Base-by-base conservation (phyloP, 148 eudicot species). In the Cornus kousa region DNA sequence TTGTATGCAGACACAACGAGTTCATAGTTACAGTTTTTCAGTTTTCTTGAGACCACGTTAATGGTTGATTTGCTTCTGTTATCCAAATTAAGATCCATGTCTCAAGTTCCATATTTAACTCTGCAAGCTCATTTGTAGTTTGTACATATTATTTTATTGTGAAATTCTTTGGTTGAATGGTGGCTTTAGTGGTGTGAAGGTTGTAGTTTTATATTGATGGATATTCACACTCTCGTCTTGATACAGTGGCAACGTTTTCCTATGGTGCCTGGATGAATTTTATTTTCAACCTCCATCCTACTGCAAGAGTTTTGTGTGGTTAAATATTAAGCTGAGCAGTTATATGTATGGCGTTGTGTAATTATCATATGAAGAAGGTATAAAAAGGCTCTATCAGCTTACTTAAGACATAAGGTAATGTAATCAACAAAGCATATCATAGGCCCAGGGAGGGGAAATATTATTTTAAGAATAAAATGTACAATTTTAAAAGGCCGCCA, bases 201-300 rank as follows among this genome's bases (percentile, higher is more conserved):
- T 46, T 70, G 68, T 43, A 48, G 19, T 57, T 77, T 40, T 67
- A 48, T 43, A 13, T 48, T 31, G 59, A 66, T 75, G n/a, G 48
- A 75, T 66, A 66, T 24, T 28, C 37, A 32, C 2, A 67, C 53
- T 32, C 24, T 13, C 46, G 16, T 40, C 66, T 2, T 32, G 46
- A 11, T 32, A 31, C 5, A 32, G 64, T 31, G 24, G 57, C 64
- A 68, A 53, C 50, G 66, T 23, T 12, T 20, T 68, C 24, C 31
- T 9, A 3, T 33, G 79, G 66, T 50, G 68, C 1, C 2, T 12
- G 60, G 72, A 76, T 75, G 23, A 48, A 28, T 62, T 67, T 23
- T 19, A 48, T 48, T 32, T n/a, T 31, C 4, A 50, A 31, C 48
- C 50, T 8, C 67, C 33, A 62, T 62, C 48, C 32, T 59, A 59